These are phyloP conservation scores for Davidsoniella virescens DNA, from an alignment of 2,329 filamentous ascomycete genomes.

Conservation along the genomic window DNA sequence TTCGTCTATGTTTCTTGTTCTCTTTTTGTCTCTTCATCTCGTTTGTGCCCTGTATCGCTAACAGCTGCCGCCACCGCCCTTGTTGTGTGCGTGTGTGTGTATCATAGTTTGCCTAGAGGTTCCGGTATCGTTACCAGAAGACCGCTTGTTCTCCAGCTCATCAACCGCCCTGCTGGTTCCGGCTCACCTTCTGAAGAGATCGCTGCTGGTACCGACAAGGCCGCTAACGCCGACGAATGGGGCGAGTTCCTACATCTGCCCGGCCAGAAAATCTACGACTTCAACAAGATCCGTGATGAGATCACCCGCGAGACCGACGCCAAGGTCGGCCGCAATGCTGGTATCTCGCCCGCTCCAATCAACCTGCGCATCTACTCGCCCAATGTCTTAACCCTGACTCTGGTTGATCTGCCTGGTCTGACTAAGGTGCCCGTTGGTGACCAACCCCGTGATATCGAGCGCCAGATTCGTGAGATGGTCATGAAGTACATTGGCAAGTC, in stretches of 20 bases:
- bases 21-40: neutral
- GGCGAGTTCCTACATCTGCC: slow-evolving; percentile 97
- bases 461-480: slow-evolving; percentile 95
- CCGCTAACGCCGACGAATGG: slow-evolving; percentile 90
- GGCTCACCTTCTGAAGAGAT: slow-evolving; percentile 60
- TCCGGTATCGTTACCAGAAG: slow-evolving; percentile 94
- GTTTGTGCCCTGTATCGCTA: neutral
- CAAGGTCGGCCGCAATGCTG: slow-evolving; percentile 90
- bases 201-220: slow-evolving; percentile 56
- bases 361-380: slow-evolving; percentile 97
- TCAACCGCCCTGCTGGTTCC: slow-evolving; percentile 65
- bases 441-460: slow-evolving; percentile 90
- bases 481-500: slow-evolving; percentile 97
- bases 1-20: neutral
- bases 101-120: slow-evolving; percentile 84
- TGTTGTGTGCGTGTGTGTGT: slow-evolving; percentile 14
- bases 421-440: slow-evolving; percentile 95
- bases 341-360: slow-evolving; percentile 92
- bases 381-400: slow-evolving; percentile 88
- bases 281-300: slow-evolving; percentile 95
- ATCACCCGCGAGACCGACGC: slow-evolving; percentile 92
- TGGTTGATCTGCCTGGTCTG: slow-evolving; percentile 90
- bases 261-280: slow-evolving; percentile 94
- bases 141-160: slow-evolving; percentile 91
- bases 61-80: slow-evolving; percentile 16